Percentiles rank a stretch among this genome's conserved stretches.
Conservation (phyloP, 1,284 basidiomycete species). For the Fistulinella cinereoalba region DNA sequence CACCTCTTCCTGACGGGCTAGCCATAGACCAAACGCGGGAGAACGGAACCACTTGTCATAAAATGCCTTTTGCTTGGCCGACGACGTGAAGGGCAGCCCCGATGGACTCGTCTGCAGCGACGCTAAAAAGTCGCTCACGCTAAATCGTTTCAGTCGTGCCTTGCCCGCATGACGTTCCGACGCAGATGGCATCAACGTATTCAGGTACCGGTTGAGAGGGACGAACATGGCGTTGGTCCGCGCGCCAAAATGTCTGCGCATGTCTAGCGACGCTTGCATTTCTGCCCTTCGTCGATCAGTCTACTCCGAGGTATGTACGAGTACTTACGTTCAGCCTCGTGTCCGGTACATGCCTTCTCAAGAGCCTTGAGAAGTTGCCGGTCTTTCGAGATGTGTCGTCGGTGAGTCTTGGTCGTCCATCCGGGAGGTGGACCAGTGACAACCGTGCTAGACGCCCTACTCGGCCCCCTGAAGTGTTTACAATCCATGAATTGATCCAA, state of each 20-base stretch:
- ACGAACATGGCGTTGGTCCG: slow-evolving; percentile 88
- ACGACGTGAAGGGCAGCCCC: slow-evolving; percentile 72
- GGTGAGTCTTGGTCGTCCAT: slow-evolving; percentile 78
- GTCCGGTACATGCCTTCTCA: slow-evolving; percentile 53
- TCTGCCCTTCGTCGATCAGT: slow-evolving; percentile 38
- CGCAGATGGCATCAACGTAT: slow-evolving; percentile 79
- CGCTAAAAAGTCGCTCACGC: slow-evolving; percentile 71
- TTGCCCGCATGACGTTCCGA: slow-evolving; percentile 37
- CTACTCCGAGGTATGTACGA: background rate
- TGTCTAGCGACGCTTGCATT: slow-evolving; percentile 59
- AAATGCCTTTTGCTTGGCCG: slow-evolving; percentile 62
- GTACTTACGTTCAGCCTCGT: slow-evolving; percentile 52
- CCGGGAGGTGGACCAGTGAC: slow-evolving; percentile 58
- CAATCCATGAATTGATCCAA: background rate
- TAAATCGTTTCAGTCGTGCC: slow-evolving; percentile 73
- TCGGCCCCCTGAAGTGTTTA: slow-evolving; percentile 4
- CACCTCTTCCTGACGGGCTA: slow-evolving; percentile 69
- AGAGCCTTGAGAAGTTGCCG: slow-evolving; percentile 65
- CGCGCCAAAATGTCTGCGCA: slow-evolving; percentile 84
- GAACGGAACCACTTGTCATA: slow-evolving; percentile 72
- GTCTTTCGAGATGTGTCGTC: slow-evolving; percentile 86
- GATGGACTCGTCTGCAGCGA: slow-evolving; percentile 81
- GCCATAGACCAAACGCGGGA: slow-evolving; percentile 73
- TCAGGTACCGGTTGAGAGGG: slow-evolving; percentile 91
- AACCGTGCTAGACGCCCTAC: slow-evolving; percentile 17